phyloP scores from a whole-genome alignment of 2,329 filamentous ascomycete genomes.

The Truncatella angustata region DNA sequence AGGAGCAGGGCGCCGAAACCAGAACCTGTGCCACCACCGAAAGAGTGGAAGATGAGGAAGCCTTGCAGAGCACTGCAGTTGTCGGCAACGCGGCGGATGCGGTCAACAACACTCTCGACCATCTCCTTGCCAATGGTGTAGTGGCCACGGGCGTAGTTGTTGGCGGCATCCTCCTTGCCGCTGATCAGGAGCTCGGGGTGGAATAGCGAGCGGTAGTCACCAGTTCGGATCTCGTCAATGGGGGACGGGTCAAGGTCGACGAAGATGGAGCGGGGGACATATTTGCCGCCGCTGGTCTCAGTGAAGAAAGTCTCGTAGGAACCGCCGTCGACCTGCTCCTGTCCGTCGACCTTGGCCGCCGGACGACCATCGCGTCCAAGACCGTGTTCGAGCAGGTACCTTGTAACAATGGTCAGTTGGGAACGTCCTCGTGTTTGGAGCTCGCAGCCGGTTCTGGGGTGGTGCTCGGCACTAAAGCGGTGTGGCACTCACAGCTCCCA shows the following conservation, averaged over 20 bases:
- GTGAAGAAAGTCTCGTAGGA: conserved; percentile 74
- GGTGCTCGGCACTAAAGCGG: conserved; percentile 15
- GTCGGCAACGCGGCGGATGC: conserved; percentile 67
- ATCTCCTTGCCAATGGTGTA: conserved; percentile 77
- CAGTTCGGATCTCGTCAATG: conserved; percentile 72
- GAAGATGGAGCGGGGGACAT: conserved; percentile 70
- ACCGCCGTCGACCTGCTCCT: conserved; percentile 59
- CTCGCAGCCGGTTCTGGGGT: neutral
- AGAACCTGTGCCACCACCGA: conserved; percentile 70
- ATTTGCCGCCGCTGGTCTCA: conserved; percentile 69
- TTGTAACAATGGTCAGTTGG: conserved; percentile 28
- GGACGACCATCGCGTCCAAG: conserved; percentile 63
- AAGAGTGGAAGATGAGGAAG: conserved; percentile 74
- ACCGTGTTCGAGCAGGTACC: conserved; percentile 72
- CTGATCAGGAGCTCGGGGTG: conserved; percentile 71
- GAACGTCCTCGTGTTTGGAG: no score
- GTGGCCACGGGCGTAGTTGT: conserved; percentile 75
- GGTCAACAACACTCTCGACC: conserved; percentile 68
- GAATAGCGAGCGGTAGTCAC: conserved; percentile 66
- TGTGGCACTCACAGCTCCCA: conserved; percentile 67
- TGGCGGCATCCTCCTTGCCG: conserved; percentile 75
- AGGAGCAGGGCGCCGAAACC: conserved; percentile 71
- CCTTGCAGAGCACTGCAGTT: conserved; percentile 72
- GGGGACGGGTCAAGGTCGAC: conserved; percentile 72
- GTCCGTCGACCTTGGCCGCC: conserved; percentile 54